phyloP scores from a whole-genome alignment of 1,284 basidiomycete species.

The Naganishia sp. region DNA sequence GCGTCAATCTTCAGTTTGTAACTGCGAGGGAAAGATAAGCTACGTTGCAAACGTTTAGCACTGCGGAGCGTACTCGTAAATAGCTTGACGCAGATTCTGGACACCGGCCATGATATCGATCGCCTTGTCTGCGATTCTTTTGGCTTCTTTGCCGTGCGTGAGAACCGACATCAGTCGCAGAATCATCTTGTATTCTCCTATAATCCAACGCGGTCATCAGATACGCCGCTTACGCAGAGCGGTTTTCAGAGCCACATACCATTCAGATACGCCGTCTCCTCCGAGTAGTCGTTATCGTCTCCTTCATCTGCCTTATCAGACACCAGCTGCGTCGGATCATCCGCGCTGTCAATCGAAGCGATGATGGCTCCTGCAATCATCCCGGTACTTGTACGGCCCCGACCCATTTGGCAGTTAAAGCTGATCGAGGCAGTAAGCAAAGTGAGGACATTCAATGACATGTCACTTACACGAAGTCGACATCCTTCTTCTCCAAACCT shows the following conservation, averaged over 20 bases:
- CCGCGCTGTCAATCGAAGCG: slow-evolving; percentile 64
- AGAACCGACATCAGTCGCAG: slow-evolving; percentile 89
- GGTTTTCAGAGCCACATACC: slow-evolving; percentile 58
- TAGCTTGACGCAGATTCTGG: slow-evolving; percentile 87
- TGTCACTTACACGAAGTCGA: slow-evolving; percentile 76
- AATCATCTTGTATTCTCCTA: slow-evolving; percentile 96
- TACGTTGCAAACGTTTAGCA: background rate
- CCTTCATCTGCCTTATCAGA: slow-evolving; percentile 47
- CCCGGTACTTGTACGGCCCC: slow-evolving; percentile 73
- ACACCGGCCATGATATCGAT: slow-evolving; percentile 88
- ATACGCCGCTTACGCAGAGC: background rate
- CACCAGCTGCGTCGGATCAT: slow-evolving; percentile 30
- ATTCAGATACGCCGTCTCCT: slow-evolving; percentile 81
- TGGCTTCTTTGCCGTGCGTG: slow-evolving; percentile 86
- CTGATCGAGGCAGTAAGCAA: slow-evolving; percentile 28
- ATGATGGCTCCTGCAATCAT: slow-evolving; percentile 90
- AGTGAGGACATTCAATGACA: background rate
- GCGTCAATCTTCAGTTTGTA: slow-evolving; percentile 89
- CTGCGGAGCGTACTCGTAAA: slow-evolving; percentile 71
- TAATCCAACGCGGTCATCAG: slow-evolving; percentile 1
- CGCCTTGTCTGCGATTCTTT: slow-evolving; percentile 82
- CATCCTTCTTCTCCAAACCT: slow-evolving; percentile 63
- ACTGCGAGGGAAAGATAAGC: slow-evolving; percentile 54
- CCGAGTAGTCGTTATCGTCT: slow-evolving; percentile 64
- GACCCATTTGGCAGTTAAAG: slow-evolving; percentile 56